Conservation (phyloP, 805 yeast genomes). For the Pichia exigua region DNA sequence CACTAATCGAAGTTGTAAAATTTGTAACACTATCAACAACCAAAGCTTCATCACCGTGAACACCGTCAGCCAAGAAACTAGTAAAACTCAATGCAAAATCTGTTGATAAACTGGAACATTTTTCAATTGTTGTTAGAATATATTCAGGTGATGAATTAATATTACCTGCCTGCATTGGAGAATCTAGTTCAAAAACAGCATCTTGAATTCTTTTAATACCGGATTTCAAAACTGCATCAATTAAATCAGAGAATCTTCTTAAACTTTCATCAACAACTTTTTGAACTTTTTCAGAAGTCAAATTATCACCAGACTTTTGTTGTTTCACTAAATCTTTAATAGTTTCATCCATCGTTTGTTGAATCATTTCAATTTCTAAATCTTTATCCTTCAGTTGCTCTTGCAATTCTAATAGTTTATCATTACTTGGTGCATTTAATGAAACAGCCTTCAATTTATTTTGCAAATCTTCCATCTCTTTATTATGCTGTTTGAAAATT, state of each 20-base stretch:
- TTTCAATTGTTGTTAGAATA: constrained; percentile 60
- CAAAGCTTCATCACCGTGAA: constrained; percentile 51
- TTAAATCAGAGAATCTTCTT: constrained; percentile 39
- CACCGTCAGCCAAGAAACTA: constrained; percentile 69
- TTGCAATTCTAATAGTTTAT: constrained; percentile 29
- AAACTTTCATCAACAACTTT: constrained; percentile 40
- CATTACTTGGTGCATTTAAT: constrained; percentile 18
- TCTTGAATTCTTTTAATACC: constrained; percentile 72
- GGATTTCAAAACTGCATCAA: constrained; percentile 65
- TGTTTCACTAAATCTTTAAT: constrained; percentile 47
- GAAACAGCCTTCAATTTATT: constrained; percentile 25
- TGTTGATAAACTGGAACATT: constrained; percentile 61
- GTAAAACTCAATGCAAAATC: constrained; percentile 76
- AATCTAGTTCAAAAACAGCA: constrained; percentile 56
- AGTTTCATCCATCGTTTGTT: constrained; percentile 73
- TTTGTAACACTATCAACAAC: constrained; percentile 57
- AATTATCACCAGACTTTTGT: constrained; percentile 40
- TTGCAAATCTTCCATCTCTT: constrained; percentile 49
- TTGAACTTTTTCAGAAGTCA: constrained; percentile 54
- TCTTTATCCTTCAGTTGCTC: constrained; percentile 56
- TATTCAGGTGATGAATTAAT: constrained; percentile 66
- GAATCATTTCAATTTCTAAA: constrained; percentile 69
- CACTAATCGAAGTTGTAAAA: constrained; percentile 54
- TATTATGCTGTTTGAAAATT: constrained; percentile 53
- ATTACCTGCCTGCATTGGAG: constrained; percentile 80